A percentile compares a stretch with the other conserved stretches of the same genome.
These are phyloP conservation scores for Kwoniella bestiolae DNA, from an alignment of 768 basidiomycete species.

Conservation along the genomic window DNA sequence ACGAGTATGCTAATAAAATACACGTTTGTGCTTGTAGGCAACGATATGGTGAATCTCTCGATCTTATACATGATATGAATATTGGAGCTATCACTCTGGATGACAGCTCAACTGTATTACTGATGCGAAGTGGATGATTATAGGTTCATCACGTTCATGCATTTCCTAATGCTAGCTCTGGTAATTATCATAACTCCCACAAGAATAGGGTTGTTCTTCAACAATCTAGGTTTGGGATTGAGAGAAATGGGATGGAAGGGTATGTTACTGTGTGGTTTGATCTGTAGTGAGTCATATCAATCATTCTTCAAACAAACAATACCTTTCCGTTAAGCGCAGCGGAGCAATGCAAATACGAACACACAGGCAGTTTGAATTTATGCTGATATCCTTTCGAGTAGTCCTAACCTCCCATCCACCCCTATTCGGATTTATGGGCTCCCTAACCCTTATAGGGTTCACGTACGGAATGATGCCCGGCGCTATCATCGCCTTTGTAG, in stretches of 20 bases:
- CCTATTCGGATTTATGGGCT: conserved; percentile 53
- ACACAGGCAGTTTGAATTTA: too few species aligned
- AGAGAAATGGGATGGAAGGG: conserved; percentile 44
- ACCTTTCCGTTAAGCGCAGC: too few species aligned
- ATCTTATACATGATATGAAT: too few species aligned
- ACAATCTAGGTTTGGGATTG: conserved; percentile 40
- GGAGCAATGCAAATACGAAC: too few species aligned
- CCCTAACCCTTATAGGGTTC: conserved; percentile 56
- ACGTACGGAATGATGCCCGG: conserved; percentile 56
- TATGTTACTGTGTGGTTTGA: conserved; percentile 39
- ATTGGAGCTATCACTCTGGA: too few species aligned
- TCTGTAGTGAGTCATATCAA: conserved; percentile 43
- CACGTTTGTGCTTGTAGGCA: not conserved
- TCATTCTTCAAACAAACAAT: too few species aligned
- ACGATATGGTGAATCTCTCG: conserved; percentile 22
- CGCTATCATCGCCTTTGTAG: conserved; percentile 38
- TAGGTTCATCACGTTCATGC: conserved; percentile 42
- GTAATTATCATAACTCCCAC: conserved; percentile 54
- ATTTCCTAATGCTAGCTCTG: conserved; percentile 41
- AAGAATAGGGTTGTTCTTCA: conserved; percentile 49
- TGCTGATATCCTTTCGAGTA: conserved; percentile 6
- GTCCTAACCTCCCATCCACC: conserved; percentile 56
- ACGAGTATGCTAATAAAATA: not conserved
- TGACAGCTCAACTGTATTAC: not conserved
- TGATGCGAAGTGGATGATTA: not conserved